These are phyloP conservation scores for Naganishia randhawae DNA, from an alignment of 768 basidiomycete genomes.

Conservation along the genomic window DNA sequence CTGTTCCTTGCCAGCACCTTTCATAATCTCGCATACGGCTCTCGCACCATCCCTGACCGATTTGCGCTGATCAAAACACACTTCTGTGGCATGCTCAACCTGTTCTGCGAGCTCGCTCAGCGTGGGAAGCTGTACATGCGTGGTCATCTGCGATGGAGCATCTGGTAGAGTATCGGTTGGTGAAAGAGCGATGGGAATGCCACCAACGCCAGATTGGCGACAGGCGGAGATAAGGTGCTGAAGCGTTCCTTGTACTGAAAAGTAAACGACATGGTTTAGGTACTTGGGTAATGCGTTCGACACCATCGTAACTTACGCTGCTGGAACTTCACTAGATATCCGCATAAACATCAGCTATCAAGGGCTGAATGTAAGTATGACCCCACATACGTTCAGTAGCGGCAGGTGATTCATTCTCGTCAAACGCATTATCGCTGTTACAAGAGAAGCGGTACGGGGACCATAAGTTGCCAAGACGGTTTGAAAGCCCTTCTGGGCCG, in stretches of 20 bases:
- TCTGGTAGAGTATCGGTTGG: neutral
- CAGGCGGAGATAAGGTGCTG: conserved; percentile 3
- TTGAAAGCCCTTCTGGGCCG: neutral
- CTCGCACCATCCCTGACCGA: conserved; percentile 12
- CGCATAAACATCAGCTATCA: neutral
- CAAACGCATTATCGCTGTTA: conserved; percentile 19
- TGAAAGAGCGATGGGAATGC: conserved; percentile 4
- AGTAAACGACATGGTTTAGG: neutral
- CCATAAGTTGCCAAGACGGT: neutral
- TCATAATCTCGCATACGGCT: conserved; percentile 8
- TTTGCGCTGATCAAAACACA: conserved; percentile 7
- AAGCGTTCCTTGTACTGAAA: conserved; percentile 13
- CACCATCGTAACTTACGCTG: conserved; percentile 11
- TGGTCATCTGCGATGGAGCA: neutral
- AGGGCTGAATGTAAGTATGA: too few species aligned
- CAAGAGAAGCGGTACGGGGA: neutral
- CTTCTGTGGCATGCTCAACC: conserved; percentile 20
- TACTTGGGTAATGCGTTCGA: neutral
- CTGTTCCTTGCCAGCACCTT: conserved; percentile 9
- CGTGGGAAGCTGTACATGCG: conserved; percentile 3
- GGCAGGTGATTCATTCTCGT: neutral
- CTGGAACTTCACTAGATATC: conserved; percentile 10
- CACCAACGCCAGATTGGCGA: conserved; percentile 19
- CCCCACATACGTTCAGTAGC: neutral
- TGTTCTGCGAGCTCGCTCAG: conserved; percentile 13